These are phyloP conservation scores for Botrytis medusae DNA, from an alignment of 2,329 filamentous ascomycete genomes.

Conservation along the genomic window DNA sequence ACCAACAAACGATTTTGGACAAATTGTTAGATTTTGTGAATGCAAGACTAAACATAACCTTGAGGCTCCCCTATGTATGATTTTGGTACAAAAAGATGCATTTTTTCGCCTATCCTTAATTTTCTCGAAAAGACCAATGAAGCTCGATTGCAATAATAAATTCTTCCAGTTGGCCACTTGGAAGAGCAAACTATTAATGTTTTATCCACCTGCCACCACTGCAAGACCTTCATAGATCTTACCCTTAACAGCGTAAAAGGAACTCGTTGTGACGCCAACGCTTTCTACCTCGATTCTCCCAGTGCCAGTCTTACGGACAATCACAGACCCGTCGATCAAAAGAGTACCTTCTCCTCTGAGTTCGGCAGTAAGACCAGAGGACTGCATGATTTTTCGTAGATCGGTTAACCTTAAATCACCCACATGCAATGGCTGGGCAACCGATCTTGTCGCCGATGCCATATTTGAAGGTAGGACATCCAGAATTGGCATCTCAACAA, in stretches of 20 bases:
- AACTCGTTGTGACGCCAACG: slow-evolving; percentile 61
- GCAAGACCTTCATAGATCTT: slow-evolving; percentile 94
- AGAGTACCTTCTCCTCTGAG: slow-evolving; percentile 92
- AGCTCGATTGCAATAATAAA: background rate
- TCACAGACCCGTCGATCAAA: slow-evolving; percentile 83
- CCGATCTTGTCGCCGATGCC: slow-evolving; percentile 70
- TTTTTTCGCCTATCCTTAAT: slow-evolving; percentile 1
- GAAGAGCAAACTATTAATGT: background rate
- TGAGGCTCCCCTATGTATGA: slow-evolving; percentile 6
- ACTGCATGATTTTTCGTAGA: slow-evolving; percentile 78
- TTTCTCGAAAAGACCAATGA: background rate
- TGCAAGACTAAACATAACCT: background rate
- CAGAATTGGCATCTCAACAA: slow-evolving; percentile 41
- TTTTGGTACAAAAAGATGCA: slow-evolving; percentile 22
- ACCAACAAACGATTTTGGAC: background rate
- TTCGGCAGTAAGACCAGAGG: slow-evolving; percentile 80
- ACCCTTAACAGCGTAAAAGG: slow-evolving; percentile 83
- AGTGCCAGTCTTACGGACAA: slow-evolving; percentile 84
- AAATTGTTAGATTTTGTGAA: background rate
- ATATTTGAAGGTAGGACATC: slow-evolving; percentile 55
- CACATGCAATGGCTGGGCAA: slow-evolving; percentile 87
- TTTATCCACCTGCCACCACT: slow-evolving; percentile 57
- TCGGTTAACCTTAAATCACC: slow-evolving; percentile 90
- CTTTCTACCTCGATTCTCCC: slow-evolving; percentile 87
- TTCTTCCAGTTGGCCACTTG: no score